These are phyloP conservation scores for Gymnopilus dilepis DNA, from an alignment of 768 basidiomycete species.

Conservation along the genomic window DNA sequence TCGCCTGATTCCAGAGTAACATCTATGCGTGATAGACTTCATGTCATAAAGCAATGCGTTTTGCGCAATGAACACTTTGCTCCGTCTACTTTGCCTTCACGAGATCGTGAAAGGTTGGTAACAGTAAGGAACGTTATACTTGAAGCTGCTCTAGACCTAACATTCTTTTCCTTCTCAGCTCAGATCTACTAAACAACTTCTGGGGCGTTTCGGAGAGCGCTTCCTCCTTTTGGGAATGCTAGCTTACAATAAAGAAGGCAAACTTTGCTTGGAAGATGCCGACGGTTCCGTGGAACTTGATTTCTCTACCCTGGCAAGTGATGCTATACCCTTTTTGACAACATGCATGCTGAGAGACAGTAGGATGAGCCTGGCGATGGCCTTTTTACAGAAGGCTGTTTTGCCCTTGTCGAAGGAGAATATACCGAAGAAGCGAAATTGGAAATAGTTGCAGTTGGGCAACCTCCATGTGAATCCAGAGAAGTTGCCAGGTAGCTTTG, in stretches of 20 bases:
- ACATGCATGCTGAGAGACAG: neutral
- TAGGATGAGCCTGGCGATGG: slow-evolving; percentile 93
- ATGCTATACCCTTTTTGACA: neutral
- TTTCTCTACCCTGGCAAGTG: slow-evolving; percentile 80
- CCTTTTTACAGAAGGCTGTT: slow-evolving; percentile 94
- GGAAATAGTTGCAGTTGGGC: slow-evolving; percentile 92
- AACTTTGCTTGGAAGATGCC: slow-evolving; percentile 88
- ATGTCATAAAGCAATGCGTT: slow-evolving; percentile 92
- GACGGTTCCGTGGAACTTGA: slow-evolving; percentile 92
- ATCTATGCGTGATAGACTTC: slow-evolving; percentile 83
- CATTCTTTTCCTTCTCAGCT: slow-evolving; percentile 55
- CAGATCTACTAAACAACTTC: slow-evolving; percentile 93
- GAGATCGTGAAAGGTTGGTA: slow-evolving; percentile 85
- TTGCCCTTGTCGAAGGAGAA: slow-evolving; percentile 94
- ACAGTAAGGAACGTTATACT: slow-evolving; percentile 58
- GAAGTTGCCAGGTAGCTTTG: slow-evolving; percentile 74
- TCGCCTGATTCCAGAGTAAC: slow-evolving; percentile 81
- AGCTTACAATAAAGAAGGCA: slow-evolving; percentile 86
- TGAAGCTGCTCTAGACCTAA: neutral
- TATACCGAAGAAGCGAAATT: slow-evolving; percentile 92
- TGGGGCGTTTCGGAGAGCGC: slow-evolving; percentile 87
- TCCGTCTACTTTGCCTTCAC: slow-evolving; percentile 90
- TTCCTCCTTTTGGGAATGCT: slow-evolving; percentile 96
- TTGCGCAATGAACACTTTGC: slow-evolving; percentile 97
- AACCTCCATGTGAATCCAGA: slow-evolving; percentile 94